Base-by-base conservation (phyloP, 768 basidiomycete species). In the Rhodocollybia butyracea region DNA sequence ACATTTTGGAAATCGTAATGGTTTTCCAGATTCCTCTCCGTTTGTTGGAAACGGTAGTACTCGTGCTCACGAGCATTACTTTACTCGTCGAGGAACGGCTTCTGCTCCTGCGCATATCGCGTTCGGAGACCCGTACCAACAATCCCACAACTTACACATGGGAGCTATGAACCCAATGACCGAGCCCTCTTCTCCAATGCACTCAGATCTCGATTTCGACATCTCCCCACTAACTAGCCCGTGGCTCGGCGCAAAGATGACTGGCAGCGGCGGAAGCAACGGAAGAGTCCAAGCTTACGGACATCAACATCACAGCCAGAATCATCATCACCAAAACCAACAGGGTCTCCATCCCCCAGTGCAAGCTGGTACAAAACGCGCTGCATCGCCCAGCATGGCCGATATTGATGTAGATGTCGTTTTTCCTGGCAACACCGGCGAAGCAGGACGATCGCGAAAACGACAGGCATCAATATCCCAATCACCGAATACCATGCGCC, bases 211-310 rank as follows among this genome's bases (percentile, higher is more conserved):
- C 26, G 88, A 86, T 56, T 77, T 85, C 56, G 86, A 92, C 57
- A 82, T 92, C 46, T 89, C 88, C 1, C 89, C 90, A 0, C 72
- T 92, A 21, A 88, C 88, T 0, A 91, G 89, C 60, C 89, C 89
- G 1, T 91, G 89, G 88, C 76, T 92, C 0, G 86, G 83, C 3
- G 80, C 88, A 4, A 76, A 80, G 50, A 42, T 46, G 10, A 31
- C 39, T 10, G 43, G 29, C 19, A n/a, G 40, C 5, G 42, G 12
- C 13, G 53, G 53, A 3, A 54, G 30, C 32, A 43, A 43, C 24
- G 53, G 42, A 30, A 27, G 53, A 17, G 21, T 54, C 3, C 56
- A 52, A 24, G 30, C 27, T 3, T 43, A 54, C 31, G 38, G 42
- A 29, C 52, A 46, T 30, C 59, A 36, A 21, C 59, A 60, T 34